Base-by-base conservation (phyloP, 306 rosid species). In the Sesbania bispinosa region DNA sequence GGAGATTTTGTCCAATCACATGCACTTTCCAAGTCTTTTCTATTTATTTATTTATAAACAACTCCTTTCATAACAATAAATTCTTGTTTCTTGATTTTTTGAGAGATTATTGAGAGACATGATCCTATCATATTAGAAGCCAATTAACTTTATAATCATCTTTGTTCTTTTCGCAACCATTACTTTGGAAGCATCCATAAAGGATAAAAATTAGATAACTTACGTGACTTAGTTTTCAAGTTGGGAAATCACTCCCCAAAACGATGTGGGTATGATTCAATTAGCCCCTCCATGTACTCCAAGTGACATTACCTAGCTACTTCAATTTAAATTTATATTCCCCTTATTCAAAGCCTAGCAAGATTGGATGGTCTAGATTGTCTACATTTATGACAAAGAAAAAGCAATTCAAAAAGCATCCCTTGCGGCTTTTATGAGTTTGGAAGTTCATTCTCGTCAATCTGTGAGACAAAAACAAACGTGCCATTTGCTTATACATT, bases 151-250 rank as follows among this genome's bases (percentile, higher is more conserved):
- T 35, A 9, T 1, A 35, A 35, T 35, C 39, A 35, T 35, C 39
- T 35, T 35, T 35, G 39, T 35, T 35, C 39, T 35, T 35, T 85
- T 84, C 10, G 83, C 77, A 82, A 82, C 95, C 93, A 82, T 87
- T 87, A 77, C 85, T 86, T 85, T 83, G 92, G 92, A 86, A 89
- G 83, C 86, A 86, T 87, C 87, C 82, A 65, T 77, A 89, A 85
- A 76, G 69, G 63, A 76, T 69, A 63, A 46, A 79, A n/a, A 65
- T n/a, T n/a, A 69, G 79, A 71, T 26, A 80, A 58, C n/a, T n/a
- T n/a, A n/a, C 77, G 73, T 74, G 78, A 76, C 89, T 80, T 87
- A 7, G 58, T 76, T 83, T 85, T 83, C 88, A 91, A 85, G 79
- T 74, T 79, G 85, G 73, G 78, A 85, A 77, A 71, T 57, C 62